Evolutionary conservation across 1,139 yeast genomes (phyloP).

Genomic region (Komagataea norvegica): DNA sequence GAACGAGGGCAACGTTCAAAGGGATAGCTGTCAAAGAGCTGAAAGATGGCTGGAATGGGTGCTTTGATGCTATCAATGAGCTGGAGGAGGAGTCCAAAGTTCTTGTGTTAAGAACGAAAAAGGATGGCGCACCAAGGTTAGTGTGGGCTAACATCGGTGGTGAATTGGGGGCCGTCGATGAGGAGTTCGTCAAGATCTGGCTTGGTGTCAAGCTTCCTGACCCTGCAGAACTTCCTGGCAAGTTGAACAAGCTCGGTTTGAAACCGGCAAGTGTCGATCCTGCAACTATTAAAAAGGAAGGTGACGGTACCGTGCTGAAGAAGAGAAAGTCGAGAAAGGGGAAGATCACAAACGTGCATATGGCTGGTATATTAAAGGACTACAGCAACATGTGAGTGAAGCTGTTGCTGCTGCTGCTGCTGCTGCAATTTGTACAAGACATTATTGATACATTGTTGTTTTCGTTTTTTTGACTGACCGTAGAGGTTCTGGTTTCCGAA

Average conservation of each 20-base stretch:
- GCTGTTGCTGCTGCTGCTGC: neutral
- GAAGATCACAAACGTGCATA: conserved; percentile 91
- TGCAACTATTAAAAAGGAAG: conserved; percentile 60
- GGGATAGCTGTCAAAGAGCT: conserved; percentile 87
- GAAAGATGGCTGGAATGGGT: conserved; percentile 97
- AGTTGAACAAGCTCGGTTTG: conserved; percentile 75
- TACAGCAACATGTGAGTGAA: conserved; percentile 39
- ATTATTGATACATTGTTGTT: neutral
- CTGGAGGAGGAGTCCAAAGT: conserved; percentile 74
- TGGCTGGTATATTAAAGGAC: conserved; percentile 92
- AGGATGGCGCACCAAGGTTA: conserved; percentile 84
- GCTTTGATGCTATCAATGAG: conserved; percentile 69
- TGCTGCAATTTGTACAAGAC: too few relatives aligned
- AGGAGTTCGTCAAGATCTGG: conserved; percentile 86
- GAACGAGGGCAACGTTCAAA: conserved; percentile 80
- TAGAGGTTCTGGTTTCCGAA: conserved; percentile 2
- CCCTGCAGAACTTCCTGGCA: conserved; percentile 72
- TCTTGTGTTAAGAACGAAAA: conserved; percentile 80
- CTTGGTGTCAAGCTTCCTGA: conserved; percentile 71
- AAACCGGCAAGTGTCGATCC: conserved; percentile 98
- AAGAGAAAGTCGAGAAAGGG: conserved; percentile 91
- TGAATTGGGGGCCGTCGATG: conserved; percentile 67
- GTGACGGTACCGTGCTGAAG: conserved; percentile 48
- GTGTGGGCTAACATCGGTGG: conserved; percentile 89
- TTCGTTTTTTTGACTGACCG: neutral